Base-by-base conservation (phyloP, 2,329 filamentous ascomycete species). In the Sclerotinia trifoliorum region DNA sequence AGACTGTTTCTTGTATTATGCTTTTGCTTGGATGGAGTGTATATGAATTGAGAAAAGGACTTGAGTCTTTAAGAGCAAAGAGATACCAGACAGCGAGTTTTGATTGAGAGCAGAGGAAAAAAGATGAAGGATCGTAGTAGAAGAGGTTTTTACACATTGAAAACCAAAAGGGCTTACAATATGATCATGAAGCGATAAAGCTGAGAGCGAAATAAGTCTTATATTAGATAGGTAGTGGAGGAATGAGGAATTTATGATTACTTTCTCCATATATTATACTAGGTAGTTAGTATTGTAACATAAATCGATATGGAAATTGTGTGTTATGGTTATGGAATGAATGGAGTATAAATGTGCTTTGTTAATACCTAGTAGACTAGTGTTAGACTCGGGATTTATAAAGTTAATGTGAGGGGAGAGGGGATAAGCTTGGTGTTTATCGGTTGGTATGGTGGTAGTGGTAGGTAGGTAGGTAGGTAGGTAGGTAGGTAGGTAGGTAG, bases 1-100 rank as follows among this genome's bases (percentile, higher is more conserved):
- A 57, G 29, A n/a, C 21, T 46, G 49, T 42, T 51, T 62, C 21
- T 62, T 62, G 46, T 62, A 62, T 62, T 13, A 51, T 51, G 58
- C 46, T 48, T 39, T 51, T 51, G 46, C 46, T 51, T 61, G 46
- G 29, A 35, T 56, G 46, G 21, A 46, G 46, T 39, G 39, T 21
- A 51, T 51, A 51, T 49, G 29, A 8, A 35, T 39, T 51, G 29
- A 39, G 21, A 10, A 26, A 60, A 15, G 19, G 32, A 13, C 19
- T 24, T 39, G 3, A 7, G 13, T 21, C 24, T 39, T 62, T 21
- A 29, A 24, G 46, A 39, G n/a, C 8, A 29, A 39, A n/a, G 21
- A 61, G 46, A 62, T 39, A 51, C 46, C 29, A 39, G 5, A n/a
- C 6, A 51, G 29, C 4, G 21, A 24, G 15, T 24, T 62, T 39